Evolutionary conservation across 345 rosid genomes (phyloP), one percentile per base, ranked within the genome.

Genomic region (Aethionema arabicum): DNA sequence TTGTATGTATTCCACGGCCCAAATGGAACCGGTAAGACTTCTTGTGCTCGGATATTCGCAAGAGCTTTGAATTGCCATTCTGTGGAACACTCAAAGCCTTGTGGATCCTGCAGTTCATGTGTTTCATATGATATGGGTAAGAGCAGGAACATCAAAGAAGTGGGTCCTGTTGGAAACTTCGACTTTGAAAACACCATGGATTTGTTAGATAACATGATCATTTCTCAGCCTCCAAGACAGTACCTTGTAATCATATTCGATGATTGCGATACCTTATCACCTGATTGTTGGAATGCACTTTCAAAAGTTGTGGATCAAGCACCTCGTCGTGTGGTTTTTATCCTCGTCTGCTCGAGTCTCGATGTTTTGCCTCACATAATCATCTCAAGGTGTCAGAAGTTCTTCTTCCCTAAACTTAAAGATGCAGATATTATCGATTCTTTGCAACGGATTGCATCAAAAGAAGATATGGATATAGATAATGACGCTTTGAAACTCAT

Each of bases 1-100:
- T 86, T 95, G 11, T 95, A 90, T 56, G 96, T 86, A 12, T 90
- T 95, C 59, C 82, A 95, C 7, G 99, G 99, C 41, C 96, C 97
- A 72, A 96, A 85, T 54, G 99, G 99, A 47, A 90, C 98, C 2
- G 99, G 99, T 29, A 95, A 90, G 70, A 88, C 98, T 27, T 95
- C 93, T 0, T 88, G 98, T 59, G 99, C 99, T 43, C 84, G 98
- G 16, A 75, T 86, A 36, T 86, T 95, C 53, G 91, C 99, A 35
- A 77, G 85, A 68, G 99, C 95, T 57, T 83, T 95, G 71, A 95
- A 90, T 64, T 95, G 99, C 66, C 93, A 81, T 45, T 85, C 96
- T 41, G 13, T 50, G 29, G 96, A 88, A 50, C 82, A 76, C 16
- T 83, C 83, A 36, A 95, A 78, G 69, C 98, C 98, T 21, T 95